Conservation (phyloP, 352 stramenopile genomes). For the Globisporangium cederbergense region DNA sequence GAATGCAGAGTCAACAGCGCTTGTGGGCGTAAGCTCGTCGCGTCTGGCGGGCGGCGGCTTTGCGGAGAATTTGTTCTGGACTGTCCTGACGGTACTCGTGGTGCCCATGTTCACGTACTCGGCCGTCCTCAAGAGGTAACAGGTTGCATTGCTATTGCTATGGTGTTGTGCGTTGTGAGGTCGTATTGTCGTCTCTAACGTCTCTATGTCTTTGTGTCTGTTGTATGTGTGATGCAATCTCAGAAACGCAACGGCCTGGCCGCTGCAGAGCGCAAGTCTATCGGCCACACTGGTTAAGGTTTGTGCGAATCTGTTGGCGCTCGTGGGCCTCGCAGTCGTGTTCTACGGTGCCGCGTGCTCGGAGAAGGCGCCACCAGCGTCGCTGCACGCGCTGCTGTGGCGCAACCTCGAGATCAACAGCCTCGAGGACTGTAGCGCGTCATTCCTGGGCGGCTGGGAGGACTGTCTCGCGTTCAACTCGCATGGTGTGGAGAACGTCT, state of each 20-base stretch:
- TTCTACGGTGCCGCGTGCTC: slow-evolving; percentile 29
- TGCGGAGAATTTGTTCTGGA: slow-evolving; percentile 61
- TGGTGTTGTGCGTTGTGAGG: background rate
- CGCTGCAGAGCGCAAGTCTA: slow-evolving; percentile 32
- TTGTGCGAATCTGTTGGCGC: slow-evolving; percentile 32
- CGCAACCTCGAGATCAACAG: slow-evolving; percentile 24
- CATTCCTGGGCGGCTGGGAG: slow-evolving; percentile 13
- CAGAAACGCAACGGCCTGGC: slow-evolving; percentile 25
- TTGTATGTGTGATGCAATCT: slow-evolving; percentile 2
- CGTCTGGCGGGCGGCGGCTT: slow-evolving; percentile 29
- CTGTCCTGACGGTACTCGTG: slow-evolving; percentile 30
- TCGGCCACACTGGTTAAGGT: slow-evolving; percentile 31
- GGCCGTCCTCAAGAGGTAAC: slow-evolving; percentile 20
- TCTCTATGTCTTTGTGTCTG: background rate
- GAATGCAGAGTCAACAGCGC: slow-evolving; percentile 3
- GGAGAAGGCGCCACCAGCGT: slow-evolving; percentile 5
- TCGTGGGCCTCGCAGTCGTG: slow-evolving; percentile 14
- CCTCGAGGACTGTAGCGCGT: slow-evolving; percentile 5
- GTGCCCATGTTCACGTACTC: slow-evolving; percentile 51
- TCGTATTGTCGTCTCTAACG: background rate
- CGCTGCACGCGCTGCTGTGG: slow-evolving; percentile 19
- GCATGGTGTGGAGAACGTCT: background rate
- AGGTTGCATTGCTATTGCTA: background rate
- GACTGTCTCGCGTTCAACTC: slow-evolving; percentile 16
- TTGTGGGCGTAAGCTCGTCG: slow-evolving; percentile 18